Evolutionary conservation across 352 stramenopile genomes (phyloP), one percentile per base, ranked within the genome.

Genomic region (Peronosclerospora sorghi): DNA sequence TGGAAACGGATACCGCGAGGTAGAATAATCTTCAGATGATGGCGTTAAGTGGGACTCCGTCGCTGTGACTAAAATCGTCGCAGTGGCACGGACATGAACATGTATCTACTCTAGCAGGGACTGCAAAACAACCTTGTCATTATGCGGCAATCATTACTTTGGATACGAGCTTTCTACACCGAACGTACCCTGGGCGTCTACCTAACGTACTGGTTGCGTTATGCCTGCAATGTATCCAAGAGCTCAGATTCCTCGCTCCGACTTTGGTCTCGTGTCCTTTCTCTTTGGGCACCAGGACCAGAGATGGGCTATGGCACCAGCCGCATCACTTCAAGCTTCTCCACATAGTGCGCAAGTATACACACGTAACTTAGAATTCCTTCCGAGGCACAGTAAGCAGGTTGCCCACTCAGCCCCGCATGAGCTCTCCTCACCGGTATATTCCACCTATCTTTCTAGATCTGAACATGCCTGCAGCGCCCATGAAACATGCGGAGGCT

Each of bases 381-480:
- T 28, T 46, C 23, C 14, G 7, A 37, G 37, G 27, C 45, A 26
- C 13, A 35, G 17, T 35, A 9, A 18, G 21, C 35, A 30, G 14
- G 13, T 35, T 18, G 30, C n/a, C n/a, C n/a, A n/a, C n/a, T n/a
- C n/a, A 26, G 21, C 21, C 21, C 32, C 40, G 41, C 58, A 68
- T 68, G 59, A 65, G 48, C 32, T 65, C 54, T 20, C 45, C 54
- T 23, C 61, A 67, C 21, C 61, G 61, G 21, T 71, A 52, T 43
- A 60, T 71, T 32, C 43, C 56, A 4, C 61, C 61, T 36, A 64
- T 71, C 24, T 65, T 59, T 47, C 53, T 71, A 54, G 53, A 71
- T 46, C 43, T 71, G 35, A 59, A 65, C 49, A 56, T 67, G 41
- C 51, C 53, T 15, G 20, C 41, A 9, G 58, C 60, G 20, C 53